Percentiles rank a stretch among this genome's conserved stretches.
Conservation (phyloP, 2,329 filamentous ascomycete species). For the Alternaria panax region DNA sequence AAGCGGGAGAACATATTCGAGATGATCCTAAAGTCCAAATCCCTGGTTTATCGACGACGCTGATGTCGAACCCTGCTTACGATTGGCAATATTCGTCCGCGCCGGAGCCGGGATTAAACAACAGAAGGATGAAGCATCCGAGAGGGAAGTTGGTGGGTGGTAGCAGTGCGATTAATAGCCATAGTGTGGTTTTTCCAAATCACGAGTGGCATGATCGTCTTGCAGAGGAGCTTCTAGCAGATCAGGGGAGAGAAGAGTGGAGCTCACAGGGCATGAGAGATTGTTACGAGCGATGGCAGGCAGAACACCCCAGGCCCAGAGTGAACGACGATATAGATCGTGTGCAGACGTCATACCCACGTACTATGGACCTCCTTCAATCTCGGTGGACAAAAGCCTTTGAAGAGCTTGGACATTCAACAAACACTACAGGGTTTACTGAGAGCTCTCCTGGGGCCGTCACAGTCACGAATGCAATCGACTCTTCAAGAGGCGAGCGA, state of each 20-base stretch:
- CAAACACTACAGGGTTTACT: slow-evolving; percentile 15
- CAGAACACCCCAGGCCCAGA: slow-evolving; percentile 5
- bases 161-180: slow-evolving; percentile 31
- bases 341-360: slow-evolving; percentile 24
- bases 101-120: slow-evolving; percentile 22
- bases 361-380: slow-evolving; percentile 23
- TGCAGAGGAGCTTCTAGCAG: slow-evolving; percentile 18
- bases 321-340: slow-evolving; percentile 9
- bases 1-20: slow-evolving; percentile 26
- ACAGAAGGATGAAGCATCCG: slow-evolving; percentile 24
- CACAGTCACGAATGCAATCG: slow-evolving; percentile 28
- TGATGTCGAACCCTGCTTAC: slow-evolving; percentile 20
- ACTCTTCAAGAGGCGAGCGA: slow-evolving; percentile 24
- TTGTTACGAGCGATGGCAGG: slow-evolving; percentile 24
- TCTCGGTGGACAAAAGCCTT: slow-evolving; percentile 20
- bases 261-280: slow-evolving; percentile 19
- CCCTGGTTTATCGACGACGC: slow-evolving; percentile 14
- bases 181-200: slow-evolving; percentile 29
- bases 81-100: slow-evolving; percentile 20
- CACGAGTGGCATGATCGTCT: slow-evolving; percentile 29
- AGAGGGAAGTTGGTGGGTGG: slow-evolving; percentile 28
- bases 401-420: slow-evolving; percentile 25
- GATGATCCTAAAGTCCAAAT: slow-evolving; percentile 25
- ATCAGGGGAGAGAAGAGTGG: slow-evolving; percentile 18
- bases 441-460: slow-evolving; percentile 22